These are phyloP conservation scores for Backusella mclennaniae DNA, from an alignment of 192 early-diverging fungal genomes.

Conservation along the genomic window DNA sequence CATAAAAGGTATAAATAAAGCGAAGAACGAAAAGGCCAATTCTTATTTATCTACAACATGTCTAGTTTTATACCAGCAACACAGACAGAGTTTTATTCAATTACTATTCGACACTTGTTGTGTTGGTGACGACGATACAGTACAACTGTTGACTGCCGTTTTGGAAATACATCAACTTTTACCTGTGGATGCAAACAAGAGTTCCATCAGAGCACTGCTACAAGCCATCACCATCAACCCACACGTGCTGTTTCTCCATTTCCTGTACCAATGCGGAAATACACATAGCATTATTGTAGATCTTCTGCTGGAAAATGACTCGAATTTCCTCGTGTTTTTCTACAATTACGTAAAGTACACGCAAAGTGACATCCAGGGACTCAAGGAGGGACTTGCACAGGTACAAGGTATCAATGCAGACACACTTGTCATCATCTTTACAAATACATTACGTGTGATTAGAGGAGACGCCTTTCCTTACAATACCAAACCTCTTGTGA, in stretches of 20 bases:
- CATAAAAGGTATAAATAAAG: slow-evolving; percentile 18
- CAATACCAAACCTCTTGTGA: not conserved
- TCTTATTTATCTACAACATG: not conserved
- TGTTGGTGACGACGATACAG: slow-evolving; percentile 27
- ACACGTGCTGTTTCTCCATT: slow-evolving; percentile 26
- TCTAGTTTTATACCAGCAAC: not conserved
- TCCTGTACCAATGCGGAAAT: slow-evolving; percentile 15
- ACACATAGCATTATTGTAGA: slow-evolving; percentile 30
- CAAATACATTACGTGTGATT: not conserved
- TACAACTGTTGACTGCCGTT: slow-evolving; percentile 14
- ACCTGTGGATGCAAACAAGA: not conserved
- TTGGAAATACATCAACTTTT: not conserved
- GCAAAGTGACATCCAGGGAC: not conserved
- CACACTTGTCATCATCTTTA: not conserved
- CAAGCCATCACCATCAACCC: slow-evolving; percentile 12
- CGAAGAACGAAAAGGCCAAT: not conserved
- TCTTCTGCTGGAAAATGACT: slow-evolving; percentile 28
- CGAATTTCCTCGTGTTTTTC: slow-evolving; percentile 24
- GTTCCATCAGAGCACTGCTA: not conserved
- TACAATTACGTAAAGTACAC: slow-evolving; percentile 26
- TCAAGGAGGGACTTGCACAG: not conserved
- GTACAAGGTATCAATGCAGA: not conserved
- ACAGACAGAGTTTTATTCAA: not conserved
- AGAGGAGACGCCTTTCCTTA: not conserved
- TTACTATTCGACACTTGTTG: slow-evolving; percentile 17